Evolutionary conservation across 2,329 filamentous ascomycete genomes (phyloP).

Genomic region (Curvularia sp.): DNA sequence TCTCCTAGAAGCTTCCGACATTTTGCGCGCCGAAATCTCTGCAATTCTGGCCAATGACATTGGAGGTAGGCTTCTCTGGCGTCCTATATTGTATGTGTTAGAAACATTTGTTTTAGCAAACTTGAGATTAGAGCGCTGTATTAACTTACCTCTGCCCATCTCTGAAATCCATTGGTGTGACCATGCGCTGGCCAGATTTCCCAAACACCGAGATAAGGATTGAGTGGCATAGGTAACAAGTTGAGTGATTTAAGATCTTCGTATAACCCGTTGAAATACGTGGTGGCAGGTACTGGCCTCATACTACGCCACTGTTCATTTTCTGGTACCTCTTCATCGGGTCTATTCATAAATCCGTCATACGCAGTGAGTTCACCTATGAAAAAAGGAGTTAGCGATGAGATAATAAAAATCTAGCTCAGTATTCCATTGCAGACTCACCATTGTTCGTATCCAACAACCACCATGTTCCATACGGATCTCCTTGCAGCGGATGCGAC

Average conservation of each 20-base stretch:
- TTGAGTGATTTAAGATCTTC: slow-evolving; percentile 4
- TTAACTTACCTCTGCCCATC: slow-evolving; percentile 4
- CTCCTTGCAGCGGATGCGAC: background rate
- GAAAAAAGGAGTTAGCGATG: background rate
- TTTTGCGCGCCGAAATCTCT: slow-evolving; percentile 2
- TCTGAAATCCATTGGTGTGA: slow-evolving; percentile 1
- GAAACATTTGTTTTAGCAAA: background rate
- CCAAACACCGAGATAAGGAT: slow-evolving; percentile 2
- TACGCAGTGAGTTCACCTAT: slow-evolving; percentile 4
- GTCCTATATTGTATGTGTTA: background rate
- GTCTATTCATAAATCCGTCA: background rate
- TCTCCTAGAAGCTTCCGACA: slow-evolving; percentile 5
- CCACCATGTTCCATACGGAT: slow-evolving; percentile 5
- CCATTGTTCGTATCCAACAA: slow-evolving; percentile 8
- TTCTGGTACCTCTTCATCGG: slow-evolving; percentile 1
- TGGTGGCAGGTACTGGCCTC: slow-evolving; percentile 5
- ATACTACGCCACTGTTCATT: slow-evolving; percentile 7
- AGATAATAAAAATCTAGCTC: background rate
- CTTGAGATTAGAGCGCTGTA: slow-evolving; percentile 1
- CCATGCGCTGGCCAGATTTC: slow-evolving; percentile 4
- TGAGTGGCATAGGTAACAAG: slow-evolving; percentile 1
- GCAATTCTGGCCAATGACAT: slow-evolving; percentile 5
- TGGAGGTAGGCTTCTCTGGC: background rate
- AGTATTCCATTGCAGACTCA: slow-evolving; percentile 1
- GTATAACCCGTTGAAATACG: slow-evolving; percentile 7